Base-by-base conservation (phyloP, 805 yeast genomes). In the Candida vartiovaarae region DNA sequence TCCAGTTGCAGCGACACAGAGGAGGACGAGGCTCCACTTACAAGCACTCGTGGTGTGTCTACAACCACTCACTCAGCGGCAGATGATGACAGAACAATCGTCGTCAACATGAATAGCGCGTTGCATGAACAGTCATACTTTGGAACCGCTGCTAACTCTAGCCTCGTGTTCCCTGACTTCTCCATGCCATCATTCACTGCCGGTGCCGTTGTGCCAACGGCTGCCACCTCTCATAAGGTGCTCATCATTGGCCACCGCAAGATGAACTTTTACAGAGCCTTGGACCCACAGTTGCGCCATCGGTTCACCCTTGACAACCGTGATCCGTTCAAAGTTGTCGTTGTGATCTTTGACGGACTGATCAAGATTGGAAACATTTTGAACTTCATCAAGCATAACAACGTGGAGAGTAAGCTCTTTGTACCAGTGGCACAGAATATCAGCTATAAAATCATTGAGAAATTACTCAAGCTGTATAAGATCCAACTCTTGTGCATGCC, bases 311-410 rank as follows among this genome's bases (percentile, higher is more conserved):
- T 57, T 37, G 42, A 55, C 37, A 24, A 41, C 28, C 34, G 45
- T 5, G 51, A 47, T 0, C 42, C 54, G 10, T 53, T 48, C 37
- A 48, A 42, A 11, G 33, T 55, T 4, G 45, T 58, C 9, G 38
- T 58, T 26, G 45, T 58, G 3, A 47, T 58, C 9, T 58, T 58
- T 48, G 60, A 58, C 43, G 62, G 62, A 4, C 43, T 58, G 32
- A 40, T 49, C 24, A 58, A 58, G 46, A 56, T 58, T 42, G 62
- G 62, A 2, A 58, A 58, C 37, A 52, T 58, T 9, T 45, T 58
- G 40, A 54, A 57, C 35, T 54, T 56, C 36, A 51, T 56, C 36
- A 57, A 56, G 40, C 44, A 48, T 23, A 30, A 43, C 8, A 41
- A 41, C 20, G 20, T 39, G 1, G 34, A 30, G 3, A 42, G 43